Evolutionary conservation across 176 grass and related monocot species (phyloP).

Genomic region (Lolium rigidum): DNA sequence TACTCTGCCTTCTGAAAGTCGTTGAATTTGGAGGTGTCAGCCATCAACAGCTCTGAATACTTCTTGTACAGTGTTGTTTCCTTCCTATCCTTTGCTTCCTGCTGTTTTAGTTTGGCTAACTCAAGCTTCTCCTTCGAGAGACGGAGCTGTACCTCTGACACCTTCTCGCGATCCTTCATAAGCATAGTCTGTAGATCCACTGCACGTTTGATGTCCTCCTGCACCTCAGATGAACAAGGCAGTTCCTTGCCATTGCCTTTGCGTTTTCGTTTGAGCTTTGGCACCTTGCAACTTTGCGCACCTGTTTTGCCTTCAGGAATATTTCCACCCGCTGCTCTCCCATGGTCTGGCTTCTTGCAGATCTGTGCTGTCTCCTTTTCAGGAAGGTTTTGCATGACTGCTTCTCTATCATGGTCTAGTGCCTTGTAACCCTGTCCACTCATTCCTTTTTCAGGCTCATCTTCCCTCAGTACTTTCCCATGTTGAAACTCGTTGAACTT

Average conservation of each 20-base stretch:
- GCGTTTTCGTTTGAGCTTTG: slow-evolving; percentile 32
- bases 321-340: not conserved
- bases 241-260: slow-evolving; percentile 17
- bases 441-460: not conserved
- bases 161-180: slow-evolving; percentile 45
- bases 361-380: slow-evolving; percentile 20
- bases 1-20: slow-evolving; percentile 45
- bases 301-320: slow-evolving; percentile 18
- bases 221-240: slow-evolving; percentile 30
- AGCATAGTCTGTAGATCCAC: slow-evolving; percentile 45
- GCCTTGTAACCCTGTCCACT: slow-evolving; percentile 5
- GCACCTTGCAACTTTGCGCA: slow-evolving; percentile 10
- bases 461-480: slow-evolving; percentile 3
- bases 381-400: not conserved
- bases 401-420: slow-evolving; percentile 9
- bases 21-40: slow-evolving; percentile 42
- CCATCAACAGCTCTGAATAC: slow-evolving; percentile 48
- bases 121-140: slow-evolving; percentile 52
- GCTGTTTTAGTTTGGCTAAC: slow-evolving; percentile 41
- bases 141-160: slow-evolving; percentile 46
- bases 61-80: slow-evolving; percentile 46
- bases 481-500: slow-evolving; percentile 7
- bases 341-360: slow-evolving; percentile 13
- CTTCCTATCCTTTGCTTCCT: slow-evolving; percentile 37
- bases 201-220: slow-evolving; percentile 43